Percentiles rank a stretch among this genome's conserved stretches.
Conservation (phyloP, 116 monocot genomes). For the Iris pallida region DNA sequence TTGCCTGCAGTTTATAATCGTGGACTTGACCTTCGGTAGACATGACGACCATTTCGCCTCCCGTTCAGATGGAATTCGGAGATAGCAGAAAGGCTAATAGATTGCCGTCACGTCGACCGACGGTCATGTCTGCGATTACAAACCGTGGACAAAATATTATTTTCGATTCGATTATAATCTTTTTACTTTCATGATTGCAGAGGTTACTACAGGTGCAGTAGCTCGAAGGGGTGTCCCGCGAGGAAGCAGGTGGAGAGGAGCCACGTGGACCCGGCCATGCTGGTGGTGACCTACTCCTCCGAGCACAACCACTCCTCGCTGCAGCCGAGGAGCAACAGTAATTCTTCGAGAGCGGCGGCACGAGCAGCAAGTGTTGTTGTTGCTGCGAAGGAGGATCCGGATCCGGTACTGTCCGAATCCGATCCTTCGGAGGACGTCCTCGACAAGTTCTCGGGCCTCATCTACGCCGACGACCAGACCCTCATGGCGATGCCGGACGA, state of each 20-base stretch:
- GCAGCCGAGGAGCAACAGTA: neutral
- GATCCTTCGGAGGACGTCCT: conserved; percentile 3
- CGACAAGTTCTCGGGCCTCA: conserved; percentile 11
- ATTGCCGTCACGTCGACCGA: too few relatives aligned
- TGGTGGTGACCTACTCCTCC: conserved; percentile 36
- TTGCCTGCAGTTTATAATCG: too few relatives aligned
- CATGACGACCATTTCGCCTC: too few relatives aligned
- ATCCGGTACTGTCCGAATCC: neutral
- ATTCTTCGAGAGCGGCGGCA: neutral
- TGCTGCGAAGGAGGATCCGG: neutral
- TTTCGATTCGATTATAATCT: too few relatives aligned
- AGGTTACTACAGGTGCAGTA: conserved; percentile 48
- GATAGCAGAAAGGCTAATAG: too few relatives aligned
- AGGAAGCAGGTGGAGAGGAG: conserved; percentile 44
- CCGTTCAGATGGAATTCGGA: too few relatives aligned
- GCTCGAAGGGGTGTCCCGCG: conserved; percentile 41
- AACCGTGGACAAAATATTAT: too few relatives aligned
- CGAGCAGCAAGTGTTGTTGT: neutral
- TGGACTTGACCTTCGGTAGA: too few relatives aligned
- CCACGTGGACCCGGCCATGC: conserved; percentile 26
- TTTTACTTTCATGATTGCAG: too few relatives aligned
- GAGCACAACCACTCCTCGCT: conserved; percentile 37
- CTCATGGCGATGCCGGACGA: neutral
- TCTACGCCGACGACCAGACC: conserved; percentile 1
- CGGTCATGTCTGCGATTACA: too few relatives aligned